Base-by-base conservation (phyloP, 768 basidiomycete genomes). In the Lactarius trivialis region DNA sequence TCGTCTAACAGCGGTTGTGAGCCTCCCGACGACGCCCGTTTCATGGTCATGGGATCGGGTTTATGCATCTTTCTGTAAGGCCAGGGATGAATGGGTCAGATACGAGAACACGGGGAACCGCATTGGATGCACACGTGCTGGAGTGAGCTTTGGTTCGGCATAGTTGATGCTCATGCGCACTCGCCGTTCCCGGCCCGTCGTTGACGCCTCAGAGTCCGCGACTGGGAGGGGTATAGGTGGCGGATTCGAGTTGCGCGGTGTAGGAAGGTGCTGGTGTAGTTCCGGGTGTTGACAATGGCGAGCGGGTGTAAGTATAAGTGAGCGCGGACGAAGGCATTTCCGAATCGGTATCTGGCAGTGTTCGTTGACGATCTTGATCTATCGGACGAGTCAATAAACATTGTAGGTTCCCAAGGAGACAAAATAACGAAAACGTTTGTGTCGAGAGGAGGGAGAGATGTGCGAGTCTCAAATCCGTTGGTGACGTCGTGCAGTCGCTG, bases 141-240 rank as follows among this genome's bases (percentile, higher is more conserved):
- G n/a, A n/a, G n/a, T 92, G 26, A 93, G 79, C 71, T 92, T 93
- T 12, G 91, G 91, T 70, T 93, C 91, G 0, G 91, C 78, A 67
- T 93, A 93, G 71, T 93, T 93, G 52, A 93, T 77, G 67, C 91
- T 91, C 75, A 87, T 93, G 52, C 91, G 79, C 21, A 79, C 71
- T 55, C 86, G 75, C 79, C 85, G 74, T 81, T 82, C 70, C 69
- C 83, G 72, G 68, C 78, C 71, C 36, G 50, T 19, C 14, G 55
- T 45, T 9, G 39, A 12, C 7, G 36, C 55, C 24, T 71, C 61
- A 36, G 69, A 65, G 8, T 71, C 70, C 15, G 69, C 65, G 21
- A 75, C 75, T 9, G 36, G 52, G 15, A 63, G 43, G 19, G 74
- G 68, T 57, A 73, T 74, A n/a, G 73, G 69, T 1, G 70, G 73